Conservation (phyloP, 2,329 filamentous ascomycete species). For the Colletotrichum tabaci region DNA sequence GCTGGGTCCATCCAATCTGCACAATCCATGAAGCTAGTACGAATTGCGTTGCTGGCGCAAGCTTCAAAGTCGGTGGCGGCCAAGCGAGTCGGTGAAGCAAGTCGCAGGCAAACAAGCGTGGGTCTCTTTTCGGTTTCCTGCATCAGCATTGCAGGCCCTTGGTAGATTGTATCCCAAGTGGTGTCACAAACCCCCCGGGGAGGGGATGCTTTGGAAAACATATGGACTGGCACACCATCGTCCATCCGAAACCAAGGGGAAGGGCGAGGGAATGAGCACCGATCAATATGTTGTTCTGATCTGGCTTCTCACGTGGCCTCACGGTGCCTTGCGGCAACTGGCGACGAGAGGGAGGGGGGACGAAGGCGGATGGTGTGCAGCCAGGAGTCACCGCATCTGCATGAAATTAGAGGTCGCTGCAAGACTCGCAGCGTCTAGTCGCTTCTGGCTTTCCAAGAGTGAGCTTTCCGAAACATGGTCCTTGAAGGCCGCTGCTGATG, state of each 20-base stretch:
- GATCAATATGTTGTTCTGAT: not conserved
- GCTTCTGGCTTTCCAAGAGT: conserved; percentile 15
- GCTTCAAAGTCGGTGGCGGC: conserved; percentile 6
- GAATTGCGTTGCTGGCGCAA: conserved; percentile 9
- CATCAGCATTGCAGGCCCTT: not conserved
- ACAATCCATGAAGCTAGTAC: conserved; percentile 6
- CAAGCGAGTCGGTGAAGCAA: not conserved
- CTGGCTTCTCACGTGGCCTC: not conserved
- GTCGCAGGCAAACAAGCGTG: conserved; percentile 5
- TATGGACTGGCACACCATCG: not conserved
- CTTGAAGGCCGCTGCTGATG: not conserved
- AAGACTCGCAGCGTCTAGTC: conserved; percentile 9
- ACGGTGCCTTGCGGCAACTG: not conserved
- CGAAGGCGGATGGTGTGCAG: not conserved
- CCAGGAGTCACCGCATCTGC: conserved; percentile 4
- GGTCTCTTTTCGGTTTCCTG: conserved; percentile 12
- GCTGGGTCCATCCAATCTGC: not conserved
- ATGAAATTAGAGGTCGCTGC: conserved; percentile 4
- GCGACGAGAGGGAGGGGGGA: not conserved
- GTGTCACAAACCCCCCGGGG: not conserved
- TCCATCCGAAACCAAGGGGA: not conserved
- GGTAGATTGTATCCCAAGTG: not conserved
- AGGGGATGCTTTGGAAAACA: not conserved
- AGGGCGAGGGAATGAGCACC: not conserved
- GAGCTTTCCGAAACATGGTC: conserved; percentile 5